Base-by-base conservation (phyloP, 176 grass and related monocot species). In the Triticum turgidum region DNA sequence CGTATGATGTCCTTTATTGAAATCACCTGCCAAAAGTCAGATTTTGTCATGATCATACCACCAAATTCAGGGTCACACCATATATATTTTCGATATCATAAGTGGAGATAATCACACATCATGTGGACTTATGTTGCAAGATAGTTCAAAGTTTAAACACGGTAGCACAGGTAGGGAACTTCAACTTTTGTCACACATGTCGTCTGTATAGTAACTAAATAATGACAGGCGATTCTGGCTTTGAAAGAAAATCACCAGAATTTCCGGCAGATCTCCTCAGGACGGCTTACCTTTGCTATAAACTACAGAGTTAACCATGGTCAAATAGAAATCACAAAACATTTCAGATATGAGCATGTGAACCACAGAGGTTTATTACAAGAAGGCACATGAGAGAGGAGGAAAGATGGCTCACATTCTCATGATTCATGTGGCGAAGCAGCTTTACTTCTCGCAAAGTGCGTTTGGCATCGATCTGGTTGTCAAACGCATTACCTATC, bases 401-500 rank as follows among this genome's bases (percentile, higher is more conserved):
- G 45, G 32, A 78, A 61, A 45, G 61, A 54, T 5, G 52, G 6
- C 89, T 88, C 87, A 99, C 97, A 92, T 99, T 99, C 80, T 94
- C 97, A 91, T 99, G 97, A 12, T 93, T 76, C 97, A 99, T 96
- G 87, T 99, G 97, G 49, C 97, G 83, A 25, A 99, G 94, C 80
- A 99, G 76, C 85, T 99, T 99, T 37, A 99, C 96, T 79, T 99
- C 97, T 89, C 97, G 81, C n/a, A 99, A 85, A 79, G 97, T 96
- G 37, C 94, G 90, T 49, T 99, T 99, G 8, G 97, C 97, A 59
- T 99, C 97, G 20, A 96, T 92, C 88, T 91, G 88, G 10, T 99
- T 99, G 73, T 99, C 97, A 54, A 99, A 99, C 17, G 97, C 94
- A 87, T 99, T 99, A 20, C 97, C 97, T 9, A 99, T 99, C 87